These are phyloP conservation scores for Mortierella sp. DNA, from an alignment of 371 early-diverging fungal genomes.

Conservation along the genomic window DNA sequence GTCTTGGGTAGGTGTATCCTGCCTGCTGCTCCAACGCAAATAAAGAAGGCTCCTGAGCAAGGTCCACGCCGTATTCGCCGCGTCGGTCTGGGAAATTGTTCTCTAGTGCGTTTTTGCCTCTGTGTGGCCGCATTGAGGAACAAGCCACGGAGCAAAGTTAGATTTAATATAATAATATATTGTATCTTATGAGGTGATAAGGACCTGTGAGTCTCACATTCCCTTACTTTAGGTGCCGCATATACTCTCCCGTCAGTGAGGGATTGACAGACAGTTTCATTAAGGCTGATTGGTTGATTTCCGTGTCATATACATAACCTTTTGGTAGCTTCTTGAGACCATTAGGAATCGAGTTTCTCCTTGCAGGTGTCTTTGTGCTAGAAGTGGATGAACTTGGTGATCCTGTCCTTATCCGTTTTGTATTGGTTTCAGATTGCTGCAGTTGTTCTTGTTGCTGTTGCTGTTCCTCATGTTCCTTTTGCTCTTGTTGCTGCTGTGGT, in stretches of 20 bases:
- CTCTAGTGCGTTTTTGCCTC: conserved; percentile 38
- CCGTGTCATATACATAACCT: conserved; percentile 51
- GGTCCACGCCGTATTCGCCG: conserved; percentile 45
- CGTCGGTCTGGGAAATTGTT: conserved; percentile 47
- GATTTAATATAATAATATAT: background rate
- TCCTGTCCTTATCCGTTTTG: conserved; percentile 35
- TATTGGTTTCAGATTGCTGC: background rate
- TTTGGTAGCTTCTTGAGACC: conserved; percentile 52
- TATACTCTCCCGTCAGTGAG: conserved; percentile 42
- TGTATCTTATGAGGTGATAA: conserved; percentile 3
- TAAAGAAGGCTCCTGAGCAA: conserved; percentile 41
- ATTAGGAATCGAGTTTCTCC: conserved; percentile 34
- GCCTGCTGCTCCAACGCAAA: conserved; percentile 75
- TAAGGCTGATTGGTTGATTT: conserved; percentile 41
- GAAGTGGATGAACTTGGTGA: conserved; percentile 20
- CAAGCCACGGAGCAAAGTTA: background rate
- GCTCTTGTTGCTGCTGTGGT: too few species aligned
- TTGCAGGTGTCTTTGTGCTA: conserved; percentile 13
- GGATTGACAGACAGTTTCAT: conserved; percentile 47
- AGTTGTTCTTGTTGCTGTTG: too few species aligned
- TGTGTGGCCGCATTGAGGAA: background rate
- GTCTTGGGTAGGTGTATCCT: conserved; percentile 76
- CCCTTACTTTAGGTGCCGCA: conserved; percentile 40
- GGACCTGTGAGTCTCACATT: background rate
- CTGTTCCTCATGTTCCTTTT: too few species aligned